These are phyloP conservation scores for Sistotremastrum suecicum DNA, from an alignment of 768 basidiomycete genomes.

Conservation along the genomic window DNA sequence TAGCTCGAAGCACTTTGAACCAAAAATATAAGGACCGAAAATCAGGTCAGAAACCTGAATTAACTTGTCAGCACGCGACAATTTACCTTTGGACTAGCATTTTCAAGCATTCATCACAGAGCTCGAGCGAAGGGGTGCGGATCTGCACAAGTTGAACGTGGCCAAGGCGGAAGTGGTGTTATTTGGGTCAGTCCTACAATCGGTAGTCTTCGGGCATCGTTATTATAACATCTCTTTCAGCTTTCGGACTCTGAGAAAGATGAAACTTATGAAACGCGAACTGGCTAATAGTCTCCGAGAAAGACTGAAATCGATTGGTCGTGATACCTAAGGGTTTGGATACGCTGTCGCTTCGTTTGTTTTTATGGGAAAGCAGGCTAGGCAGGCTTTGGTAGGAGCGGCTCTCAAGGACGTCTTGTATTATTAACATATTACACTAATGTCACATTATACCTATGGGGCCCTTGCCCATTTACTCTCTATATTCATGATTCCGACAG, in stretches of 20 bases:
- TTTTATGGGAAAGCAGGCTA: too few relatives aligned
- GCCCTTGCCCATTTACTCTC: conserved; percentile 57
- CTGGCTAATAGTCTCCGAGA: too few relatives aligned
- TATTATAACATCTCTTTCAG: too few relatives aligned
- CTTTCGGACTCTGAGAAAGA: too few relatives aligned
- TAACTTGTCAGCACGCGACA: not conserved
- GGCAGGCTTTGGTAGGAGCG: too few relatives aligned
- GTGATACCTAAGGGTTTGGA: too few relatives aligned
- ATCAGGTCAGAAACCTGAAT: conserved; percentile 25
- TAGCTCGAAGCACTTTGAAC: not conserved
- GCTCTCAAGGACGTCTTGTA: too few relatives aligned
- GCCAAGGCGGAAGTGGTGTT: conserved; percentile 45
- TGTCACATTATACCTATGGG: conserved; percentile 13
- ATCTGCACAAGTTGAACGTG: conserved; percentile 44
- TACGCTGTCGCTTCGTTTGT: too few relatives aligned
- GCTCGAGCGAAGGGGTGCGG: conserved; percentile 37
- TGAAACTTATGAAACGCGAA: too few relatives aligned
- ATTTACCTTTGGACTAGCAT: conserved; percentile 24
- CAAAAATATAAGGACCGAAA: conserved; percentile 28
- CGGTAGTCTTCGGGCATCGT: not conserved
- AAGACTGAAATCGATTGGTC: too few relatives aligned
- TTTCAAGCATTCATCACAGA: conserved; percentile 41
- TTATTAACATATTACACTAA: not conserved
- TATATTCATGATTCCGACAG: conserved; percentile 60
- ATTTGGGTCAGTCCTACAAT: conserved; percentile 29